A percentile compares a stretch with the other conserved stretches of the same genome.
These are phyloP conservation scores for Lichtheimia hyalospora DNA, from an alignment of 371 early-diverging fungal species.

Conservation along the genomic window DNA sequence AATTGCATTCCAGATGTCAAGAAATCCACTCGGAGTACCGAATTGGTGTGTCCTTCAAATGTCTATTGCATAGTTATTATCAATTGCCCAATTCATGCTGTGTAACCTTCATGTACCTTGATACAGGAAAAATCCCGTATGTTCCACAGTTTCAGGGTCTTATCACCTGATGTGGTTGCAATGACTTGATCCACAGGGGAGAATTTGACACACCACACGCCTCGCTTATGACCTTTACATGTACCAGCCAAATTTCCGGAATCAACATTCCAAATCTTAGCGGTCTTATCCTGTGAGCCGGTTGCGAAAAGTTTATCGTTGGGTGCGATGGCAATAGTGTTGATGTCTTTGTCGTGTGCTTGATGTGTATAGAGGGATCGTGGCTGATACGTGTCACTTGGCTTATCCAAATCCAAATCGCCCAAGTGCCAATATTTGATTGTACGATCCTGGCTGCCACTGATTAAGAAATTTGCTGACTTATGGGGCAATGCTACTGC, in stretches of 20 bases:
- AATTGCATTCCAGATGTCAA: conserved; percentile 88
- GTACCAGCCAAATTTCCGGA: conserved; percentile 83
- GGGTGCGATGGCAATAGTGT: conserved; percentile 89
- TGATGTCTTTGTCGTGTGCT: conserved; percentile 98
- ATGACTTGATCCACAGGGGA: conserved; percentile 90
- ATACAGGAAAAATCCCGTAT: conserved; percentile 85
- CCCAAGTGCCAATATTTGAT: conserved; percentile 90
- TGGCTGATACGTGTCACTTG: conserved; percentile 43
- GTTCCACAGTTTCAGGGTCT: conserved; percentile 94
- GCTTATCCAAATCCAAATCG: conserved; percentile 45
- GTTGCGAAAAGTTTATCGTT: conserved; percentile 94
- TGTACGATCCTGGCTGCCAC: conserved; percentile 92
- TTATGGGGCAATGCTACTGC: conserved; percentile 75
- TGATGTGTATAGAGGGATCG: conserved; percentile 84
- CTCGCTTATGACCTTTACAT: conserved; percentile 93
- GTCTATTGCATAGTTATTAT: conserved; percentile 49
- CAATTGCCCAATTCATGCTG: neutral
- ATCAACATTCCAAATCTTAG: conserved; percentile 90
- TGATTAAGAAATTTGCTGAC: conserved; percentile 71
- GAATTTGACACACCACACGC: conserved; percentile 92
- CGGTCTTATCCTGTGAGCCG: conserved; percentile 96
- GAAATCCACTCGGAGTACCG: conserved; percentile 84
- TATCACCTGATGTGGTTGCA: conserved; percentile 91
- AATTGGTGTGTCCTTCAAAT: conserved; percentile 95
- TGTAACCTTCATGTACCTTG: conserved; percentile 43